A percentile compares a stretch with the other conserved stretches of the same genome.
phyloP scores from a whole-genome alignment of 2,329 filamentous ascomycete species.

The Botrytis cinerea region DNA sequence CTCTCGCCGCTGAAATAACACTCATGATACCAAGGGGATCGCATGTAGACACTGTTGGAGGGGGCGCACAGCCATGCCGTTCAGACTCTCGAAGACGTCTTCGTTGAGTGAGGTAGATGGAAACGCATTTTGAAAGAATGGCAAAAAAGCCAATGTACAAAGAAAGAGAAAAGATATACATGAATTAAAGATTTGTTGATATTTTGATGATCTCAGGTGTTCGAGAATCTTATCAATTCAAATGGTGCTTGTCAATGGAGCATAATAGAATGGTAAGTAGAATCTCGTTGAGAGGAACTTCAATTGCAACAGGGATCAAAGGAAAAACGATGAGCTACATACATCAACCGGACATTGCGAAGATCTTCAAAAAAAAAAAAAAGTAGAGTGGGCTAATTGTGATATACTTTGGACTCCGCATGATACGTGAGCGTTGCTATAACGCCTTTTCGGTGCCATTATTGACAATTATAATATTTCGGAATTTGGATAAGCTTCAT shows the following conservation, averaged over 20 bases:
- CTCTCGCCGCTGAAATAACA: neutral
- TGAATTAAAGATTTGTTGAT: neutral
- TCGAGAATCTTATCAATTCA: neutral
- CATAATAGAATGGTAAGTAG: neutral
- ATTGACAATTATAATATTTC: neutral
- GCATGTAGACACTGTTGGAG: neutral
- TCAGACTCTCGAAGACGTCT: neutral
- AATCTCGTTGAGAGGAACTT: neutral
- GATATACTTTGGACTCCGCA: neutral
- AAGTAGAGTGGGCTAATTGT: too few species aligned
- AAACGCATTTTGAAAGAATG: neutral
- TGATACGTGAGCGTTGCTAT: neutral
- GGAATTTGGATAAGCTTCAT: neutral
- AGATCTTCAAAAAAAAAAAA: conserved; percentile 2
- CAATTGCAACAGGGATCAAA: neutral
- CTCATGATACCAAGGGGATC: neutral
- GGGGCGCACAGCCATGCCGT: neutral
- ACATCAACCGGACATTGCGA: neutral
- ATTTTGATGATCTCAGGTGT: neutral
- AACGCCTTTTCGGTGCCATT: neutral
- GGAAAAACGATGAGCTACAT: neutral
- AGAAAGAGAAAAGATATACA: conserved; percentile 16
- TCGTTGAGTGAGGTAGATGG: neutral
- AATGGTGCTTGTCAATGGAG: conserved; percentile 1
- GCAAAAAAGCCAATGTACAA: neutral